Evolutionary conservation across 371 early-diverging fungal species (phyloP), one percentile per base, ranked within the genome.

Genomic region (Gilbertella persicaria): DNA sequence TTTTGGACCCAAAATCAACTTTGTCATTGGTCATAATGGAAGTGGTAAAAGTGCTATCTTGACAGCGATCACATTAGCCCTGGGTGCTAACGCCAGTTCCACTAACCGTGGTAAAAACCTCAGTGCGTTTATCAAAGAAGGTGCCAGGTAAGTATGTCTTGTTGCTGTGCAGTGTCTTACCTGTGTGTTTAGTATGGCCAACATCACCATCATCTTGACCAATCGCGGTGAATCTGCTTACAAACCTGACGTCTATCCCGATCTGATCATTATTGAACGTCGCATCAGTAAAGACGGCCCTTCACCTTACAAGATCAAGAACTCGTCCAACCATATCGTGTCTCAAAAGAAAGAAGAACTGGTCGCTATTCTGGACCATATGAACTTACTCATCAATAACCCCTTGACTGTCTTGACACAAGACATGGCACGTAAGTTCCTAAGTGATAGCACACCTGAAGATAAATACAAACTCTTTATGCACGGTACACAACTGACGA

Each of bases 1-100:
- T 43, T 81, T 98, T 60, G 87, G 89, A 17, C 89, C 94, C 2
- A 87, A 92, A 50, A 88, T 98, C 58, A 98, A 98, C 71, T 98
- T 98, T 67, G 85, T 98, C 33, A 89, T 91, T 45, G 98, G 98
- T 5, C 92, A 94, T 58, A 98, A 97, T 64, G 96, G 98, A 55
- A 88, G 90, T 87, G 99, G 99, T 19, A 98, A 98, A 69, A 93
- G 93, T 69, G 96, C 96, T 8, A 91, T 97, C 45, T 70, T 98
- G 39, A 95, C 97, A 0, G 96, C 90, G 2, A 80, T 98, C 14
- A 91, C 85, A 6, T 78, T 98, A 23, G 89, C 90, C 25, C 79
- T 98, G 14, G 99, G 99, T 55, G 97, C 92, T 24, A 94, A 89
- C 55, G 96, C 96, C 0, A 83, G 71, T 13, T 55, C 80, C 5